Base-by-base conservation (phyloP, 768 basidiomycete genomes). In the Lactifluus pinguis region DNA sequence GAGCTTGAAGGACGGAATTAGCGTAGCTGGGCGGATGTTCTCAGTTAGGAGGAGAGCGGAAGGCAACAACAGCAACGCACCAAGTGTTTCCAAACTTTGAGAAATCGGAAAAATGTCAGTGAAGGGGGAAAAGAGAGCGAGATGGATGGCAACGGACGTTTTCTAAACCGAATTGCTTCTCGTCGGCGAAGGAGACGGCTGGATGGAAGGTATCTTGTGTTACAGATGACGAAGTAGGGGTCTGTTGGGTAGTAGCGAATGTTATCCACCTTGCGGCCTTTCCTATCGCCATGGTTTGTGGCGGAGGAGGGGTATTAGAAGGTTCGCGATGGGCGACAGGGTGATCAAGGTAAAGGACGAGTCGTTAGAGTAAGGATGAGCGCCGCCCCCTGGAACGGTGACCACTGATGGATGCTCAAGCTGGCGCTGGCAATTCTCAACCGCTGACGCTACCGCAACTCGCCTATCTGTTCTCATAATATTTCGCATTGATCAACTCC, bases 1-100 rank as follows among this genome's bases (percentile, higher is more conserved):
- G 82, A 0, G 97, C 87, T 72, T 99, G 95, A 15, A 99, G 80
- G 25, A 99, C 93, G n/a, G 95, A 97, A 74, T 98, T 99, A 76
- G 89, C 94, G 74, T 99, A 99, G 76, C 94, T 94, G 71, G 17
- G 52, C 11, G 21, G 13, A 21, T 15, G 39, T 25, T 17, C 41
- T 41, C 4, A n/a, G 41, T 45, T 30, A 30, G 29, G 41, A 29
- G 11, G 34, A 6, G n/a, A 13, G 15, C 50, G 36, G 25, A 34
- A 9, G 32, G 32, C 32, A 34, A 34, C 1, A 25, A 25, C 21
- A 45, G 57, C 17, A 34, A 69, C 77, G 65, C 42, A 93, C 93
- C 95, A 98, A 50, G 92, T 98, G 72, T 98, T 98, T 44, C 93
- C 94, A 76, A 95, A 97, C 92, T 95, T 65, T 25, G 25, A 25